Percentiles rank a stretch among this genome's conserved stretches.
Evolutionary conservation across 176 grass and related monocot genomes (phyloP).

Genomic region (Puccinellia tenuiflora): DNA sequence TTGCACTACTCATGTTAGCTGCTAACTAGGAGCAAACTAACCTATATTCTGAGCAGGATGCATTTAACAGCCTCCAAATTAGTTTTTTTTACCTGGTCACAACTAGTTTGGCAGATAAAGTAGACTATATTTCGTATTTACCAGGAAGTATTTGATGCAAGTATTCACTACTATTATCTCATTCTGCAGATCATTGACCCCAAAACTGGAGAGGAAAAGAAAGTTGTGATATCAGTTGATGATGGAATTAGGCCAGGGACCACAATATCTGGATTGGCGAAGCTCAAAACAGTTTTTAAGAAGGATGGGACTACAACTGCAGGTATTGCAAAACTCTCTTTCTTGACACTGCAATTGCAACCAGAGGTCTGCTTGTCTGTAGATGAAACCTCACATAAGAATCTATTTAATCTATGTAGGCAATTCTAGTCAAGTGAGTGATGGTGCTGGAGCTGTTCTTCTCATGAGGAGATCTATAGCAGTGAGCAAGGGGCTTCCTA

Average conservation of each 20-base stretch:
- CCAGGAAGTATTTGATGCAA: not conserved
- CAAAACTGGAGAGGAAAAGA: conserved; percentile 88
- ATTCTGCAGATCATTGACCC: conserved; percentile 68
- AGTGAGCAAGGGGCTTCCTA: conserved; percentile 71
- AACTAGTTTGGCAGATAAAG: not conserved
- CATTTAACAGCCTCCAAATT: not conserved
- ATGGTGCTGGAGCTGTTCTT: conserved; percentile 99
- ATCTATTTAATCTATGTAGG: conserved; percentile 40
- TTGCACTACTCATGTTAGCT: not conserved
- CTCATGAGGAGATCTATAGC: conserved; percentile 93
- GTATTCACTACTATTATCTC: not conserved
- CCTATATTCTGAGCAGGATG: not conserved
- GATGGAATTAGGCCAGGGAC: conserved; percentile 91
- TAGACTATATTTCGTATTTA: not conserved
- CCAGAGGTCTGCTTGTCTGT: not conserved
- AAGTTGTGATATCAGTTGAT: conserved; percentile 84
- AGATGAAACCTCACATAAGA: not conserved
- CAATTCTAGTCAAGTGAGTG: conserved; percentile 98
- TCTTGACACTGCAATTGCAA: not conserved
- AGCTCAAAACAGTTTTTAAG: conserved; percentile 91
- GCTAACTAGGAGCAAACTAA: not conserved
- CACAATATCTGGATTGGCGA: conserved; percentile 53
- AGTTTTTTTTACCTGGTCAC: not conserved
- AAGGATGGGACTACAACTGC: conserved; percentile 96
- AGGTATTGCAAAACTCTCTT: conserved; percentile 39